Evolutionary conservation across 768 basidiomycete species (phyloP).

Genomic region (Tricholoma matsutake): DNA sequence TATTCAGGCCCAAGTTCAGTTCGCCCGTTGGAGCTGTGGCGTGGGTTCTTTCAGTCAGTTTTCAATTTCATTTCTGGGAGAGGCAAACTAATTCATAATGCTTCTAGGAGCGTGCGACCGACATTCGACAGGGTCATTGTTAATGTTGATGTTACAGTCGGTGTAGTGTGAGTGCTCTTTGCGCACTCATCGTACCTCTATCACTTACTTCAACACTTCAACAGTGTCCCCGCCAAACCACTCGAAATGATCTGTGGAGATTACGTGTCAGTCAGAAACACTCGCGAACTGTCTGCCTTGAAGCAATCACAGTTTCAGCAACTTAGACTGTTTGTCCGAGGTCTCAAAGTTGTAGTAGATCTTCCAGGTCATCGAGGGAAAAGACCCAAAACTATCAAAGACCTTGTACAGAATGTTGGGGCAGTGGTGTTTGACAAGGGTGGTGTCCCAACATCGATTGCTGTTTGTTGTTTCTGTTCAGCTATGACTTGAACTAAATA

Average conservation of each 20-base stretch:
- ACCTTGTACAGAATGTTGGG: conserved; percentile 26
- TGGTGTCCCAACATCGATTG: conserved; percentile 23
- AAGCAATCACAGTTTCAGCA: conserved; percentile 15
- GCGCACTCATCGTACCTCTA: neutral
- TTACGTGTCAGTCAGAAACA: conserved; percentile 13
- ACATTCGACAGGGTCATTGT: conserved; percentile 32
- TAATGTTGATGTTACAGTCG: conserved; percentile 42
- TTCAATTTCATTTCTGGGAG: neutral
- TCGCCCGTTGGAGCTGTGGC: conserved; percentile 36
- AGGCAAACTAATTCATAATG: neutral
- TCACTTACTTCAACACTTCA: neutral
- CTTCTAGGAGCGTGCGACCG: conserved; percentile 40
- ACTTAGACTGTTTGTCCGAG: conserved; percentile 26
- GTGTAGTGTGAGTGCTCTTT: conserved; percentile 32
- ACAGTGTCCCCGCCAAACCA: conserved; percentile 21
- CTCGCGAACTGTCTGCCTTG: conserved; percentile 15
- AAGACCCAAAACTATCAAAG: conserved; percentile 24
- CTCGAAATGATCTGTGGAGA: conserved; percentile 22
- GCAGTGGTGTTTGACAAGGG: conserved; percentile 23
- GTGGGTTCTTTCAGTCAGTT: conserved; percentile 41
- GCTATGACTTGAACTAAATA: neutral
- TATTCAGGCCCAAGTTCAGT: conserved; percentile 14
- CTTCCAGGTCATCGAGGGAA: conserved; percentile 19
- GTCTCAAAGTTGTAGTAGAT: conserved; percentile 25
- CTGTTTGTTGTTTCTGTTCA: conserved; percentile 15